A percentile compares a stretch with the other conserved stretches of the same genome.
Conservation (phyloP, 164 flowering plant genomes). For the Saururus chinensis region DNA sequence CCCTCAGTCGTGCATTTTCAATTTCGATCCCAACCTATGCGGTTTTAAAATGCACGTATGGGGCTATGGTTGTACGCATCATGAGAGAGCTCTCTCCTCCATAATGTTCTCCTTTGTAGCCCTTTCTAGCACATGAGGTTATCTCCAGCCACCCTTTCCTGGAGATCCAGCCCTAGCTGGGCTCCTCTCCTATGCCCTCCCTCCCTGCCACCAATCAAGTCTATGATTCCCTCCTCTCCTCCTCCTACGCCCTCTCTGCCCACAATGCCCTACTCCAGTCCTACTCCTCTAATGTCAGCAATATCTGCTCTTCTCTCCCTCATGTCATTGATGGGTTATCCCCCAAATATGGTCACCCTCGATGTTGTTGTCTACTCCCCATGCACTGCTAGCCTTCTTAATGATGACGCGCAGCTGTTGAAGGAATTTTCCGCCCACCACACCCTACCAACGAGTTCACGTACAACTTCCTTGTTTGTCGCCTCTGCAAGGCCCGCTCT, state of each 20-base stretch:
- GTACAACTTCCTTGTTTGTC: conserved; percentile 62
- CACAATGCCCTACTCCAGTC: conserved; percentile 63
- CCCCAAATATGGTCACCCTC: conserved; percentile 45
- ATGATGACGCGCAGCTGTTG: conserved; percentile 43
- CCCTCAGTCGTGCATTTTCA: too few relatives aligned
- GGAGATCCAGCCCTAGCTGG: too few relatives aligned
- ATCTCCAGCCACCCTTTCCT: too few relatives aligned
- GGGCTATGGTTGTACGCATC: too few relatives aligned
- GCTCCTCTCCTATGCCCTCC: conserved; percentile 40
- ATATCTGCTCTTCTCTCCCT: conserved; percentile 37
- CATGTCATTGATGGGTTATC: conserved; percentile 48
- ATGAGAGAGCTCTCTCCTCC: too few relatives aligned
- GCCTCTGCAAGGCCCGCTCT: conserved; percentile 40
- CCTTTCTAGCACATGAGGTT: too few relatives aligned
- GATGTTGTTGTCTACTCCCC: conserved; percentile 63
- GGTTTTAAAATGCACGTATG: too few relatives aligned
- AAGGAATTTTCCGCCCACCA: conserved; percentile 42
- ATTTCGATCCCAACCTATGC: too few relatives aligned
- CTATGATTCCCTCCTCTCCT: conserved; percentile 32
- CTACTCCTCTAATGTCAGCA: conserved; percentile 14
- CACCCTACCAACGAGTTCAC: conserved; percentile 42
- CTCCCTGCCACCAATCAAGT: conserved; percentile 51
- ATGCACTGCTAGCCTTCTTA: conserved; percentile 36
- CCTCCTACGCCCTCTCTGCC: conserved; percentile 13
- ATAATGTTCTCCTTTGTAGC: too few relatives aligned